Base-by-base conservation (phyloP, 2,329 filamentous ascomycete species). In the Helicocarpus griseus region DNA sequence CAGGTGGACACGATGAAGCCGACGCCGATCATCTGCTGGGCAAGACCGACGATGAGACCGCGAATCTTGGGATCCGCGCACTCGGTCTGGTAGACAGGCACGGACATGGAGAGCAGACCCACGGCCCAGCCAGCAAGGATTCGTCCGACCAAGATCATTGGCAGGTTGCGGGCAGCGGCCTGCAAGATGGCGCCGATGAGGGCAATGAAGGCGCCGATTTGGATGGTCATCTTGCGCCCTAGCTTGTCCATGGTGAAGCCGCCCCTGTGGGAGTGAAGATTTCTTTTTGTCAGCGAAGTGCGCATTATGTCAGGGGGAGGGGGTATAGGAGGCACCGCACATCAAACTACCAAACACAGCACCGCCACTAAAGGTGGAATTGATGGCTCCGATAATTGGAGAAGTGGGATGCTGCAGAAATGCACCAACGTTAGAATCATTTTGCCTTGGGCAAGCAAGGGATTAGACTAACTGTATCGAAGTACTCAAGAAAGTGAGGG, bases 81-180 rank as follows among this genome's bases (percentile, higher is more conserved):
- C 61, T 85, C 82, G 8, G 80, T 77, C 53, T 83, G 80, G 61
- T 85, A 85, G 31, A 80, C 75, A 2, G 81, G 82, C 2, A 84
- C 77, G 4, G 71, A 69, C 61, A 71, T 72, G 9, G 69, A 73
- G 56, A 76, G 63, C 47, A 74, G 60, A 26, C 74, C 74, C 11
- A 77, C 69, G 4, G 72, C 74, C 49, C 74, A 63, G 11, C 75
- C 74, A 13, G 72, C 74, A 36, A 77, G 62, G 50, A 76, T 65
- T 24, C 82, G 77, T 0, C 81, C 79, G 6, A 76, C 72, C 51
- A 73, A 73, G 61, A 75, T 81, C 79, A 82, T 79, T 11, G 70
- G 67, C 17, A 81, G 65, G 47, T 76, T 72, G 54, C 76, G 73
- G 14, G 82, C 78, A 19, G 77, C 74, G 22, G 75, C 71, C 62